Conservation (phyloP, 2,329 filamentous ascomycete species). For the Cyphellophora attinorum region DNA sequence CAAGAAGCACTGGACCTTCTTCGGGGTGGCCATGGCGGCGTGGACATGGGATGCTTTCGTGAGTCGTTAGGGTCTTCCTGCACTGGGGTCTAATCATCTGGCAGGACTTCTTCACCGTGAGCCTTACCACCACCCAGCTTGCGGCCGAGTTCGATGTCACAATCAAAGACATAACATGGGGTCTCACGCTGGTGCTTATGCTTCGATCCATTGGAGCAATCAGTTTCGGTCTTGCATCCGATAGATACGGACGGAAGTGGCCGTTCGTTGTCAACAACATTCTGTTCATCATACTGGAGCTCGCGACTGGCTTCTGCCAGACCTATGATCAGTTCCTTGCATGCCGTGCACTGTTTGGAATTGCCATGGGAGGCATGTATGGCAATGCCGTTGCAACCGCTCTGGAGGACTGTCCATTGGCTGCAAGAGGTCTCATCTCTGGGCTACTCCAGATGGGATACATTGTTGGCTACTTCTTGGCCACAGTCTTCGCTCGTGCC, state of each 20-base stretch:
- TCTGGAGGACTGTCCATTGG: constrained; percentile 49
- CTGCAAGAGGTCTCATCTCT: constrained; percentile 48
- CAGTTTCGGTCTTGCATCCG: constrained; percentile 43
- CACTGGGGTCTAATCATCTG: too few relatives aligned
- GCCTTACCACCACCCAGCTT: constrained; percentile 43
- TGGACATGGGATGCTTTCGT: constrained; percentile 49
- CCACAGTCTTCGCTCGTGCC: constrained; percentile 40
- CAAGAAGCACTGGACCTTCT: constrained; percentile 50
- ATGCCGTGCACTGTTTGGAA: constrained; percentile 49
- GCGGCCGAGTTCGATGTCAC: constrained; percentile 42
- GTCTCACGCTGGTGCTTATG: constrained; percentile 47
- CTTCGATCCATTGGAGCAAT: constrained; percentile 48
- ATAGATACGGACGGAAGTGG: constrained; percentile 47
- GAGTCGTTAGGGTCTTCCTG: too few relatives aligned
- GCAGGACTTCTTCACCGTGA: constrained; percentile 56
- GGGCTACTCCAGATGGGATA: constrained; percentile 56
- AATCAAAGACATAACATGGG: constrained; percentile 51
- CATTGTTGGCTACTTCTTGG: constrained; percentile 52
- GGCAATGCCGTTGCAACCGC: constrained; percentile 53
- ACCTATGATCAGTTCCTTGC: constrained; percentile 50
- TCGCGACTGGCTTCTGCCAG: constrained; percentile 49
- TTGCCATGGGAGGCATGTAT: constrained; percentile 55
- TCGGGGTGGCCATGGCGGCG: constrained; percentile 26
- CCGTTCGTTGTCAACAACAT: constrained; percentile 50
- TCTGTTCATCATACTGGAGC: constrained; percentile 50